Evolutionary conservation across 139 green algal species (phyloP), one percentile per base, ranked within the genome.

Genomic region (Tetraselmis striata): DNA sequence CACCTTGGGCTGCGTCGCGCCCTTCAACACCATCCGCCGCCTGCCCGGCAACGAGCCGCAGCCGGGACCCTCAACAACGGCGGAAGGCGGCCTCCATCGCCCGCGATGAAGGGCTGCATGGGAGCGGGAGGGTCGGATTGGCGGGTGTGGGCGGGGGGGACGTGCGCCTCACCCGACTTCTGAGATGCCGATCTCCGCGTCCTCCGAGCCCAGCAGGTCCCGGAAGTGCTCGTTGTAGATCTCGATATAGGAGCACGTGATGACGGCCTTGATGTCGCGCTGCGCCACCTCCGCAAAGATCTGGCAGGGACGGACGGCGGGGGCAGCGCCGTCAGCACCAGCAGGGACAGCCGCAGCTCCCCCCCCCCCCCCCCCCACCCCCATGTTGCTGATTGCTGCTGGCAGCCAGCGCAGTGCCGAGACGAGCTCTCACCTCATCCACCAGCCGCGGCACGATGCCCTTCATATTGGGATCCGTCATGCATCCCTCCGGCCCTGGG

Each of bases 161-260:
- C 75, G 75, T n/a, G n/a, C n/a, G n/a, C n/a, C n/a, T 76, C 76
- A 84, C 23, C 29, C 25, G 67, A 1, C 77, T 29, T 85, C 84
- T 2, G 28, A 79, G 32, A 88, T 77, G 59, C 28, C 28, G 67
- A 88, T 79, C 27, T 80, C 59, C 26, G 79, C 32, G n/a, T 32
- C 32, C 23, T 80, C 77, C 45, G 81, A 30, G n/a, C 31, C 31
- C 23, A 87, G 78, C 80, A 91, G 80, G 78, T 91, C 87, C 26
- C 45, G 59, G 29, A 88, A 81, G 26, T 25, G 32, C 80, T 91
- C 87, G 84, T 91, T 91, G 87, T 91, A 91, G 1, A 91, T 86
- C 45, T 91, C 87, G 26, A 87, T 28, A 58, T 89, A 89, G 0
- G 82, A 85, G 23, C 83, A 81, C 0, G 31, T 30, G 0, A 86